Percentiles rank a stretch among this genome's conserved stretches.
phyloP scores from a whole-genome alignment of 148 eudicot species.

The Arbutus unedo region DNA sequence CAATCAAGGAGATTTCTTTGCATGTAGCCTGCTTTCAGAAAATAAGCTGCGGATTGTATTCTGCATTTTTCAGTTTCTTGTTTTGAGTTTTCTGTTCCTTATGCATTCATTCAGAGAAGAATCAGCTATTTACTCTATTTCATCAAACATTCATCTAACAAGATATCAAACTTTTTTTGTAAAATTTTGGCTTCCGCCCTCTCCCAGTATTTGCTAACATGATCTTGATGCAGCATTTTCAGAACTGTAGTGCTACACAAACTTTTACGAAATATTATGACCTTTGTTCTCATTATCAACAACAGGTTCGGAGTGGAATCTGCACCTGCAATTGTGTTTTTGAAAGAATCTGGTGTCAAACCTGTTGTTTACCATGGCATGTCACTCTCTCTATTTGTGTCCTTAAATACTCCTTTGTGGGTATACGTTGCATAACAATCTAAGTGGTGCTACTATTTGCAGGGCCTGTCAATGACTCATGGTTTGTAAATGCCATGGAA shows the following conservation, averaged over 20 bases:
- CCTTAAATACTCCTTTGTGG: neutral
- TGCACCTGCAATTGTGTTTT: slow-evolving; percentile 81
- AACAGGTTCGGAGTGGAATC: slow-evolving; percentile 75
- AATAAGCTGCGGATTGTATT: neutral
- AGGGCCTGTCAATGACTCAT: slow-evolving; percentile 70
- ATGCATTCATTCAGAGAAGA: neutral
- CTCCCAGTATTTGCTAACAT: neutral
- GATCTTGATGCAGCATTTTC: too few relatives aligned
- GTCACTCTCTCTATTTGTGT: slow-evolving; percentile 9
- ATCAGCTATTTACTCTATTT: neutral
- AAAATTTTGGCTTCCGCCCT: neutral
- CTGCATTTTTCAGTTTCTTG: neutral
- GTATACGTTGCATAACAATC: neutral
- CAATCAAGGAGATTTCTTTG: neutral
- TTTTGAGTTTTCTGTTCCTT: neutral
- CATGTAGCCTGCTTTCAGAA: neutral
- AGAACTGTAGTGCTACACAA: neutral
- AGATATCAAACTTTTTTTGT: neutral
- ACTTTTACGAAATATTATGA: neutral
- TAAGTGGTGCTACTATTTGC: slow-evolving; percentile 26
- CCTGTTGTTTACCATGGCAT: slow-evolving; percentile 78
- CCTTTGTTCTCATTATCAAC: slow-evolving; percentile 20
- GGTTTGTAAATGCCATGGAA: slow-evolving; percentile 71
- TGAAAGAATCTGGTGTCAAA: slow-evolving; percentile 81
- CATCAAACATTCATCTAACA: neutral